Conservation (phyloP, 116 monocot genomes). For the Phalaenopsis hybrid region DNA sequence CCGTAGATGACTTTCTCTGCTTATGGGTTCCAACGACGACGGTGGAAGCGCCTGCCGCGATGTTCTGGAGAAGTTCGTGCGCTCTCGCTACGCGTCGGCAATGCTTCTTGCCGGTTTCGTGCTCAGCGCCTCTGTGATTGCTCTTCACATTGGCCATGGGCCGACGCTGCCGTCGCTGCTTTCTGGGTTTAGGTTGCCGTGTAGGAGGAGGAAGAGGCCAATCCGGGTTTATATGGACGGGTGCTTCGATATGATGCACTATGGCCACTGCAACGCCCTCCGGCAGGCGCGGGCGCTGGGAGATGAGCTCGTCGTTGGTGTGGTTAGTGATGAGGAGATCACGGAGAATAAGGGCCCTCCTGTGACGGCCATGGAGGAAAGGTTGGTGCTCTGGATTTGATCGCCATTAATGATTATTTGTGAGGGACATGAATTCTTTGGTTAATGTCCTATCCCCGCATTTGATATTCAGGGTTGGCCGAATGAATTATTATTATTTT, state of each 20-base stretch:
- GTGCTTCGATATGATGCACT: slow-evolving; percentile 99
- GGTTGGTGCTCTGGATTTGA: slow-evolving; percentile 25
- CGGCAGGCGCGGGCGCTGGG: slow-evolving; percentile 80
- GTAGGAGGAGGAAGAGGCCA: slow-evolving; percentile 44
- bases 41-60: slow-evolving; percentile 2
- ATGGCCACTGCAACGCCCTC: slow-evolving; percentile 90
- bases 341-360: slow-evolving; percentile 88
- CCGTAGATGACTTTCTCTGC: not conserved
- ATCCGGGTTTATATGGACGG: slow-evolving; percentile 96
- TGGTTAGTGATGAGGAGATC: slow-evolving; percentile 93
- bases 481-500: too few relatives aligned
- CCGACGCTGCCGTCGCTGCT: slow-evolving; percentile 16
- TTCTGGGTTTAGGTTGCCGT: not conserved
- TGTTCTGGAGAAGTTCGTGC: slow-evolving; percentile 8
- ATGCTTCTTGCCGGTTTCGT: slow-evolving; percentile 42
- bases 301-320: slow-evolving; percentile 83
- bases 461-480: too few relatives aligned
- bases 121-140: slow-evolving; percentile 32
- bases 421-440: not conserved
- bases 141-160: slow-evolving; percentile 23
- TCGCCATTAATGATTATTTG: not conserved
- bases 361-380: slow-evolving; percentile 74
- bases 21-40: slow-evolving; percentile 10
- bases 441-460: not conserved
- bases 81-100: slow-evolving; percentile 21